phyloP scores from a whole-genome alignment of 2,329 filamentous ascomycete species.

The Huntiella moniliformis region DNA sequence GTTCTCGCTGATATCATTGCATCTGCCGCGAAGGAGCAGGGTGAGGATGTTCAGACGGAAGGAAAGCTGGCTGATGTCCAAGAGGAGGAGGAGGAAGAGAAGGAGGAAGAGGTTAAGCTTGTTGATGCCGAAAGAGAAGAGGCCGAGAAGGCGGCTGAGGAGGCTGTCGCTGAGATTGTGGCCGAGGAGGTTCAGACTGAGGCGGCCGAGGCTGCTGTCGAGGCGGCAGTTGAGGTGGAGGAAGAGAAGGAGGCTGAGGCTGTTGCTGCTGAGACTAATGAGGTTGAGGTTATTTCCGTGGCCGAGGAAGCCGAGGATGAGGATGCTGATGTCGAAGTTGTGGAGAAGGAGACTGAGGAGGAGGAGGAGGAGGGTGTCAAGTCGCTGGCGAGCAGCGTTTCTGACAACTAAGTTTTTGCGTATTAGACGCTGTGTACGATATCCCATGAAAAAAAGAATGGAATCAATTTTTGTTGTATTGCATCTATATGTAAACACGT shows the following conservation, averaged over 20 bases:
- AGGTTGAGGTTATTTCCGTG: neutral
- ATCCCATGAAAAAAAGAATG: neutral
- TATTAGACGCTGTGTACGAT: neutral
- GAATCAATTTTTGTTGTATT: neutral
- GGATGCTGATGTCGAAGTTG: neutral
- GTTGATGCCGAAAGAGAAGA: neutral
- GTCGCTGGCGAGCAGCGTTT: constrained; percentile 1
- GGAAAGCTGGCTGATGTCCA: neutral
- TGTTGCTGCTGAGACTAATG: constrained; percentile 2
- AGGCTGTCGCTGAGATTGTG: neutral
- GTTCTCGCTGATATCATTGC: constrained; percentile 1
- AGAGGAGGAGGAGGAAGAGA: constrained; percentile 1
- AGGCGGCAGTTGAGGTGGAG: neutral
- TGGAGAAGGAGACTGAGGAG: neutral
- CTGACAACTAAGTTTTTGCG: neutral
- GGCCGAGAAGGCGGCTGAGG: neutral
- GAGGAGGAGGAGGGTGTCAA: constrained; percentile 1
- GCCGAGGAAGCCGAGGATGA: constrained; percentile 2
- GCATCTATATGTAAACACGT: too few species aligned
- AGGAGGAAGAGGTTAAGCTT: neutral
- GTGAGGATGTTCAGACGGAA: neutral
- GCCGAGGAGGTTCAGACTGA: neutral
- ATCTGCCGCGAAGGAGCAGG: neutral
- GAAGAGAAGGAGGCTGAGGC: neutral
- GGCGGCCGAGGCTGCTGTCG: neutral